These are phyloP conservation scores for Hyphopichia pseudoburtonii DNA, from an alignment of 1,139 yeast genomes.

Conservation along the genomic window DNA sequence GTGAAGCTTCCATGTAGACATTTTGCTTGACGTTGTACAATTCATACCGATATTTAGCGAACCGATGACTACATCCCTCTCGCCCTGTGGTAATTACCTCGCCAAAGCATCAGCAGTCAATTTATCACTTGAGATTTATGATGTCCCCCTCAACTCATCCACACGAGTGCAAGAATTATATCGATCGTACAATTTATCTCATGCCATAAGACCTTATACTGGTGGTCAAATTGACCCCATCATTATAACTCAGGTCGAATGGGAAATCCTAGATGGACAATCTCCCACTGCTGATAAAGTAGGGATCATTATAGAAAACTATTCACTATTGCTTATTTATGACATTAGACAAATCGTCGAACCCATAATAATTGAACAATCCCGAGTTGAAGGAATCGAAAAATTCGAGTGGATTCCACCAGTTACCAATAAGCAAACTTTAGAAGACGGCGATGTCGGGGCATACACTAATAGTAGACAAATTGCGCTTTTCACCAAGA, in stretches of 20 bases:
- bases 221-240: neutral
- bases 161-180: neutral
- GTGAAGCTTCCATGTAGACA: neutral
- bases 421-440: slow-evolving; percentile 3
- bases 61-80: too few relatives aligned
- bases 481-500: slow-evolving; percentile 30
- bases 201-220: neutral
- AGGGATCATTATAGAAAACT: slow-evolving; percentile 24
- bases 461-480: slow-evolving; percentile 37
- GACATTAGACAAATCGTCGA: slow-evolving; percentile 20
- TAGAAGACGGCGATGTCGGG: slow-evolving; percentile 15
- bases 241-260: slow-evolving; percentile 17
- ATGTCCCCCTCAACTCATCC: neutral
- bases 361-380: slow-evolving; percentile 33
- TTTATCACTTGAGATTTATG: neutral
- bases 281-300: slow-evolving; percentile 20
- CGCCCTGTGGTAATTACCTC: slow-evolving; percentile 17
- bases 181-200: neutral
- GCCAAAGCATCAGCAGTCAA: slow-evolving; percentile 6
- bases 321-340: slow-evolving; percentile 22
- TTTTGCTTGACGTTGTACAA: too few relatives aligned
- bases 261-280: slow-evolving; percentile 25
- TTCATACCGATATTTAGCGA: too few relatives aligned
- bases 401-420: slow-evolving; percentile 39
- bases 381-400: slow-evolving; percentile 29